These are phyloP conservation scores for Metarhizium humberi DNA, from an alignment of 2,329 filamentous ascomycete genomes.

Conservation along the genomic window DNA sequence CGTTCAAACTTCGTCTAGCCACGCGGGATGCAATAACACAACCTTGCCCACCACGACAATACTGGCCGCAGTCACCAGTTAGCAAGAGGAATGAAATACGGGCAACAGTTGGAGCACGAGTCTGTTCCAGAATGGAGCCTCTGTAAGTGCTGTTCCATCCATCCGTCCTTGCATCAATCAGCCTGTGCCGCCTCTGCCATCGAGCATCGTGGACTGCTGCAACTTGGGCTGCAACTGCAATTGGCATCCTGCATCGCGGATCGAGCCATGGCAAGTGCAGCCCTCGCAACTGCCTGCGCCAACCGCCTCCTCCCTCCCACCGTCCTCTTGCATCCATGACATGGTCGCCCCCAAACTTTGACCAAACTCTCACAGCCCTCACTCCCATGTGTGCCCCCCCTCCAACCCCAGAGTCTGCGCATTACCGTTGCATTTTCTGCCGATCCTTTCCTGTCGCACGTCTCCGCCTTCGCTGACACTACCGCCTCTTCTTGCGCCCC, in stretches of 20 bases:
- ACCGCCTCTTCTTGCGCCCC: background rate
- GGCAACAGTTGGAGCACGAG: conserved; percentile 55
- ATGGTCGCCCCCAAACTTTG: too few species aligned
- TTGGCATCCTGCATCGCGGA: too few species aligned
- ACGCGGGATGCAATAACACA: background rate
- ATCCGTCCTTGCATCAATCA: background rate
- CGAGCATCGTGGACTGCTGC: background rate
- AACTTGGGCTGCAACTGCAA: too few species aligned
- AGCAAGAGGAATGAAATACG: conserved; percentile 28
- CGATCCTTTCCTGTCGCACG: background rate
- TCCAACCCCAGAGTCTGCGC: too few species aligned
- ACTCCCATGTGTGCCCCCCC: too few species aligned
- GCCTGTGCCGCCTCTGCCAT: background rate
- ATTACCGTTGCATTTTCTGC: background rate
- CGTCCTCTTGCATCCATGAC: too few species aligned
- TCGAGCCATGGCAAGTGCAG: background rate
- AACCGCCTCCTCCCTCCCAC: too few species aligned
- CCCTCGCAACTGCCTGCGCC: too few species aligned
- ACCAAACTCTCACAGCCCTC: too few species aligned
- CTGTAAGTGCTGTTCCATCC: conserved; percentile 36
- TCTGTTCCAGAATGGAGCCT: conserved; percentile 77
- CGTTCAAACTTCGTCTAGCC: background rate
- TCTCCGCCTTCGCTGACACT: background rate
- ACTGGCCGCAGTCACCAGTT: background rate
- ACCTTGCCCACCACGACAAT: background rate